A percentile compares a stretch with the other conserved stretches of the same genome.
These are phyloP conservation scores for Kwoniella mangroviensis DNA, from an alignment of 768 basidiomycete genomes.

Conservation along the genomic window DNA sequence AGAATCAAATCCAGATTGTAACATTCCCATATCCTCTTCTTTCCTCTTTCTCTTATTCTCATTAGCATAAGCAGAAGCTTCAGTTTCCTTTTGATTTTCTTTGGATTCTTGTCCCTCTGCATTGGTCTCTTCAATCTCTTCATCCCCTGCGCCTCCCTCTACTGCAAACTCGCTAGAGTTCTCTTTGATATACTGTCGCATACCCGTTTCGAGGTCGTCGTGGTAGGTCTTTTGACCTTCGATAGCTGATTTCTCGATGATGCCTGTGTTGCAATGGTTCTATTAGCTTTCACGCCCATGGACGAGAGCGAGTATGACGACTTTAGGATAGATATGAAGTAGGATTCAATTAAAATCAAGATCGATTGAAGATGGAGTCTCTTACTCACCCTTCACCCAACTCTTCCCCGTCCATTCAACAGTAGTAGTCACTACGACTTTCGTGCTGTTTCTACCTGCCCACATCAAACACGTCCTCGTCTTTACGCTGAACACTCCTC, in stretches of 20 bases:
- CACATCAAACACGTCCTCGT: constrained; percentile 93
- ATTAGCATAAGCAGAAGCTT: constrained; percentile 42
- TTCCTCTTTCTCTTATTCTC: constrained; percentile 33
- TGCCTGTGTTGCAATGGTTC: no score
- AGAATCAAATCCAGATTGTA: constrained; percentile 46
- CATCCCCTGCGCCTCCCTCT: constrained; percentile 59
- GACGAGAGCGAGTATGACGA: no score
- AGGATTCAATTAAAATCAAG: no score
- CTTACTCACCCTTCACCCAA: constrained; percentile 93
- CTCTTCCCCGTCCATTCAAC: constrained; percentile 97
- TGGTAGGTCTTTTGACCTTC: constrained; percentile 92
- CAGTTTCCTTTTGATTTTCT: constrained; percentile 19
- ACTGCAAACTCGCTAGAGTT: constrained; percentile 92
- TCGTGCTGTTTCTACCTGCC: constrained; percentile 77
- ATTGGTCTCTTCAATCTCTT: constrained; percentile 20
- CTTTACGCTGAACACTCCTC: constrained; percentile 89
- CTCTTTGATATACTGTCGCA: constrained; percentile 85
- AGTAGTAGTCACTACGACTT: constrained; percentile 81
- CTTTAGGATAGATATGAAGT: no score
- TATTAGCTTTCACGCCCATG: no score
- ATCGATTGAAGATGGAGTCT: no score
- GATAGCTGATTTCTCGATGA: constrained; percentile 88
- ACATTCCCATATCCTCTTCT: constrained; percentile 37
- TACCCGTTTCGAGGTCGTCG: constrained; percentile 76
- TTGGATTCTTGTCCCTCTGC: constrained; percentile 12